These are phyloP conservation scores for Daldinia caldariorum DNA, from an alignment of 495 filamentous ascomycete species.

Conservation along the genomic window DNA sequence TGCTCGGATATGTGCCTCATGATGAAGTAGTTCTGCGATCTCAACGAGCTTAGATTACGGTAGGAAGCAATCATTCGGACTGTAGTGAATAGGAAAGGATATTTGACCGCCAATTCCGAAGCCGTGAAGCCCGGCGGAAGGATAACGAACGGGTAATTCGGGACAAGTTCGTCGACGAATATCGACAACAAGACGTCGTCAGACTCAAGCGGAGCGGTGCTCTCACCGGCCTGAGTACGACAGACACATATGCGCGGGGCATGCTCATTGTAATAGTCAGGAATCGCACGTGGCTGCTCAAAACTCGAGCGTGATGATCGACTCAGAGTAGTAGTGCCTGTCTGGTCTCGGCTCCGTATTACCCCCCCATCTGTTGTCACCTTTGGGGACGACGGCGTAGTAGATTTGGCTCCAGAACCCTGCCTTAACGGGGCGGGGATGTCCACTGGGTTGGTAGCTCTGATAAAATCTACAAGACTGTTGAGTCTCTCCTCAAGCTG, in stretches of 20 bases:
- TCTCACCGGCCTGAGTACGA: slow-evolving; percentile 33
- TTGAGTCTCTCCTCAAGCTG: slow-evolving; percentile 51
- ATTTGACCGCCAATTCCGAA: slow-evolving; percentile 32
- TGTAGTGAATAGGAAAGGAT: slow-evolving; percentile 51
- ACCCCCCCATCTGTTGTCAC: background rate
- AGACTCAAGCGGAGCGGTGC: slow-evolving; percentile 33
- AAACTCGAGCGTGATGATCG: slow-evolving; percentile 9
- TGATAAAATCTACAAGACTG: slow-evolving; percentile 48
- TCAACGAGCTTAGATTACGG: slow-evolving; percentile 51
- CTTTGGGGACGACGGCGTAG: background rate
- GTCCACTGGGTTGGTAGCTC: slow-evolving; percentile 41
- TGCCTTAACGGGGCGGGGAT: slow-evolving; percentile 19
- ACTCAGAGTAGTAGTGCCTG: background rate
- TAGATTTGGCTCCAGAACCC: slow-evolving; percentile 2
- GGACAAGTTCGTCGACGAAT: slow-evolving; percentile 49
- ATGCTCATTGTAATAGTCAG: slow-evolving; percentile 41
- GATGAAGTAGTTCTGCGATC: slow-evolving; percentile 50
- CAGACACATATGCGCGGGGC: slow-evolving; percentile 45
- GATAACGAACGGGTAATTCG: slow-evolving; percentile 53
- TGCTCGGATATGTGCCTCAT: slow-evolving; percentile 53
- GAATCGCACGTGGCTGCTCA: slow-evolving; percentile 20
- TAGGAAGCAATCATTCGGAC: slow-evolving; percentile 54
- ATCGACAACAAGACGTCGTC: slow-evolving; percentile 51
- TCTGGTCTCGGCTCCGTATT: slow-evolving; percentile 9
- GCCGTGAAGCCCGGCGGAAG: slow-evolving; percentile 44